Evolutionary conservation across 306 rosid genomes (phyloP), one percentile per base, ranked within the genome.

Genomic region (Cajanus cajan): DNA sequence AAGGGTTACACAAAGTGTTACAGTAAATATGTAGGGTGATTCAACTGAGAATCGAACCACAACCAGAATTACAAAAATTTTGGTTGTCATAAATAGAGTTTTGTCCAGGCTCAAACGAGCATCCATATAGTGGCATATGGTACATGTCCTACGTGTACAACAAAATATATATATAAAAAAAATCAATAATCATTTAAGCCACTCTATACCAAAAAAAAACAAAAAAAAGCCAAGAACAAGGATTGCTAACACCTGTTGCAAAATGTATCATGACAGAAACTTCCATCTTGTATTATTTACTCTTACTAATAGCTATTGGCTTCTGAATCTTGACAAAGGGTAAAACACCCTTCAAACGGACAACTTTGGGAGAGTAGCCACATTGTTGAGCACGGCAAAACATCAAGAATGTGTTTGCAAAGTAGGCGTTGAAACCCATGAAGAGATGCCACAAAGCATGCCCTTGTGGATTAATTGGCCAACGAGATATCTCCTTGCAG

Each of bases 351-450:
- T 87, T 72, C 31, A 90, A 15, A 80, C 39, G 78, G 57, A 80
- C 88, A 44, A 93, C 50, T 82, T 85, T 86, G 0, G 98, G 97
- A 44, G 88, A 77, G 93, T 92, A 91, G 2, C 84, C 92, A 61
- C 90, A 87, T 78, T 93, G 98, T 63, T 93, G 85, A 79, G 98
- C 97, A 48, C 97, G 93, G 76, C 98, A 93, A 79, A 90, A 93
- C 98, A 93, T 93, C 85, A 93, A 71, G 90, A 93, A 91, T 14
- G 97, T 88, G 90, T 93, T 90, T 37, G 97, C 98, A 47, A 83
- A 86, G 84, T 91, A 90, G 69, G 90, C 78, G 52, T 82, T 91
- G 71, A 91, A 77, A 54, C 94, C 97, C 94, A 91, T 88, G 85
- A 91, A 90, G 78, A 88, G 40, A 78, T 93, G 98, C 94, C 98